These are phyloP conservation scores for Plicaturopsis crispa DNA, from an alignment of 768 basidiomycete species.

Conservation along the genomic window DNA sequence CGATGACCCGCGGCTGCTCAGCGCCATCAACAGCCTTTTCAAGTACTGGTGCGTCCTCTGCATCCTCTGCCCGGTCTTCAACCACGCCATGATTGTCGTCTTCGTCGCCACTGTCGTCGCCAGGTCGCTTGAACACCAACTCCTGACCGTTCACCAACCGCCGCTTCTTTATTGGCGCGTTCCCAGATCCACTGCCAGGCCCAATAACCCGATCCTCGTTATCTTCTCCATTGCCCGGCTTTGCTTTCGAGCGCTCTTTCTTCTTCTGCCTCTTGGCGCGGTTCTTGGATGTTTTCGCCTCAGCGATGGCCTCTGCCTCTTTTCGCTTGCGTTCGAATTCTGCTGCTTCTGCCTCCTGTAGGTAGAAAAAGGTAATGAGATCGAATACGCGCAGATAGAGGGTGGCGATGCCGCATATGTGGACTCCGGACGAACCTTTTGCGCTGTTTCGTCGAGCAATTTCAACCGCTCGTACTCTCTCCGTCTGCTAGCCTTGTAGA, in stretches of 20 bases:
- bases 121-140: slow-evolving; percentile 48
- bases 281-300: slow-evolving; percentile 93
- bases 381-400: neutral
- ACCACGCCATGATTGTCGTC: slow-evolving; percentile 13
- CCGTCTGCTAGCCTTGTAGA: slow-evolving; percentile 91
- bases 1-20: slow-evolving; percentile 14
- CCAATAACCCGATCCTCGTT: slow-evolving; percentile 18
- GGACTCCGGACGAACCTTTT: slow-evolving; percentile 42
- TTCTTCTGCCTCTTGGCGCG: slow-evolving; percentile 90
- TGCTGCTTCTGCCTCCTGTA: slow-evolving; percentile 58
- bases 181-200: slow-evolving; percentile 15
- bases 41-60: neutral
- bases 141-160: slow-evolving; percentile 75
- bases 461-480: slow-evolving; percentile 94
- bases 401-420: no score
- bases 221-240: slow-evolving; percentile 22
- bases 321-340: slow-evolving; percentile 74
- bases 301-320: slow-evolving; percentile 62
- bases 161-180: slow-evolving; percentile 65
- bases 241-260: slow-evolving; percentile 60
- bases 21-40: neutral
- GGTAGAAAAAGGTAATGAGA: neutral
- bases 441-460: slow-evolving; percentile 75
- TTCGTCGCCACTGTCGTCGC: slow-evolving; percentile 39
- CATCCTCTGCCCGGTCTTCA: neutral